Conservation (phyloP, 73 alveolate species). For the Blepharisma stoltei region DNA sequence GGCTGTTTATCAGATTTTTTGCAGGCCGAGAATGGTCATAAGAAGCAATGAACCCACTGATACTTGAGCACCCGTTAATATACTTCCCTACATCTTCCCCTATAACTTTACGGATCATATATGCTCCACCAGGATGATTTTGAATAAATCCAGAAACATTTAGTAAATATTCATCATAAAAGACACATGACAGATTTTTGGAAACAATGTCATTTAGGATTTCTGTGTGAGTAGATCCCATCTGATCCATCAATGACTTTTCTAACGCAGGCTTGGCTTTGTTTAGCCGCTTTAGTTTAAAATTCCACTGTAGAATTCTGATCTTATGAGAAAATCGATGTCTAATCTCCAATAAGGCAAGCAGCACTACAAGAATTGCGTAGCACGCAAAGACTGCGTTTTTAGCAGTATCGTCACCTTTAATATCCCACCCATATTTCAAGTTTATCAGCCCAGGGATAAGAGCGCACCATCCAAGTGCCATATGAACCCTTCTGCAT, state of each 20-base stretch:
- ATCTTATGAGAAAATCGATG: background rate
- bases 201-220: background rate
- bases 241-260: too few species aligned
- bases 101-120: background rate
- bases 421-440: conserved; percentile 14
- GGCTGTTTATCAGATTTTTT: too few species aligned
- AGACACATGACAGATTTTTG: background rate
- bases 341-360: background rate
- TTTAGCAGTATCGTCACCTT: background rate
- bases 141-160: background rate
- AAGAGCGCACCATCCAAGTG: background rate
- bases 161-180: background rate
- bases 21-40: background rate
- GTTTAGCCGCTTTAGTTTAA: too few species aligned
- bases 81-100: conserved; percentile 28
- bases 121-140: conserved; percentile 28
- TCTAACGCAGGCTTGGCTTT: too few species aligned
- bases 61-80: background rate
- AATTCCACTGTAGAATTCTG: too few species aligned
- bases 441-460: background rate
- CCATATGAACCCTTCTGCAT: background rate
- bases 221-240: too few species aligned
- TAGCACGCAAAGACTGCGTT: background rate
- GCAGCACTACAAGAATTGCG: background rate
- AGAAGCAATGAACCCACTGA: background rate